Conservation (phyloP, 2,329 filamentous ascomycete genomes). For the Atkinsonella texensis region DNA sequence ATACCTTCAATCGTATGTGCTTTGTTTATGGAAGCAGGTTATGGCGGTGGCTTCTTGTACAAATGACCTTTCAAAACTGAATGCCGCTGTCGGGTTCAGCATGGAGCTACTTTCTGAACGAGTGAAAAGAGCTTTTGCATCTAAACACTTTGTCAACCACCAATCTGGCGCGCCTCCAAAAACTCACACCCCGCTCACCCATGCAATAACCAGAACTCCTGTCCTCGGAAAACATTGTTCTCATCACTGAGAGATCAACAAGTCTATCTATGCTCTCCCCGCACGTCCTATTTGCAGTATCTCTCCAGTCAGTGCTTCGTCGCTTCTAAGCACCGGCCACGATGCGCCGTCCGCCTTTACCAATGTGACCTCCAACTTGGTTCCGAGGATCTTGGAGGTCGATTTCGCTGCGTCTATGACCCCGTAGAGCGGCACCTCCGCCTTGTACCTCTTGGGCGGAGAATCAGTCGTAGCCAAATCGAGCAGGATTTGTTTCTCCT, state of each 20-base stretch:
- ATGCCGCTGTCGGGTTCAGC: too few relatives aligned
- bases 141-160: too few relatives aligned
- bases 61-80: neutral
- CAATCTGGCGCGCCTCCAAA: too few relatives aligned
- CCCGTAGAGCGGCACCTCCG: conserved; percentile 63
- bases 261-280: conserved; percentile 28
- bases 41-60: neutral
- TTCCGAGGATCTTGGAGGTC: conserved; percentile 70
- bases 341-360: conserved; percentile 60
- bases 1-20: too few relatives aligned
- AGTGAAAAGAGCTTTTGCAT: too few relatives aligned
- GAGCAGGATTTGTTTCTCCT: conserved; percentile 50
- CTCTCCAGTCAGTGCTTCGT: conserved; percentile 57
- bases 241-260: neutral
- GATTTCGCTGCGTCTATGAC: conserved; percentile 65
- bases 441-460: conserved; percentile 64
- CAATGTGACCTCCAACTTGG: conserved; percentile 75
- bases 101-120: too few relatives aligned
- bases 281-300: conserved; percentile 85
- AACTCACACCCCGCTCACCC: conserved; percentile 1
- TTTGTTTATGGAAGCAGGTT: neutral
- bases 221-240: neutral
- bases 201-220: conserved; percentile 1
- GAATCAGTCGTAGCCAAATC: conserved; percentile 78
- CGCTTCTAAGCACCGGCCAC: conserved; percentile 76